Evolutionary conservation across 139 green algal species (phyloP).

Genomic region (Protoeuglena noctilucae): DNA sequence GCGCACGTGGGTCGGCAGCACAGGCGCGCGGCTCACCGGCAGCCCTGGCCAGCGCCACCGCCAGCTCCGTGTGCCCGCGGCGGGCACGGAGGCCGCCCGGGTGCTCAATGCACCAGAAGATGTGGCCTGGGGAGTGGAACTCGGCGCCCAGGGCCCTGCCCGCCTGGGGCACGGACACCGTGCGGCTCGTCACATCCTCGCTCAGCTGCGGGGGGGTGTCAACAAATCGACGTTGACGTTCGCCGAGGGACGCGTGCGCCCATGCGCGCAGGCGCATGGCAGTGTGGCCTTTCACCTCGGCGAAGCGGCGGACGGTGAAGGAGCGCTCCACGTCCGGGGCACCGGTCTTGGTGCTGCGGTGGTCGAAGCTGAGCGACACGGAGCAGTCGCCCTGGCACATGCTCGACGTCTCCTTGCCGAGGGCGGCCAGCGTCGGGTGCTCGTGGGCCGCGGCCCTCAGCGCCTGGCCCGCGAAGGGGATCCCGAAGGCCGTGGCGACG

Average conservation of each 20-base stretch:
- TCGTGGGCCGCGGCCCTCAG: not conserved
- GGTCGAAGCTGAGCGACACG: slow-evolving; percentile 14
- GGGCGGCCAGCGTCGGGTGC: not conserved
- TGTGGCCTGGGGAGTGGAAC: slow-evolving; percentile 19
- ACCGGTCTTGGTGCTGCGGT: slow-evolving; percentile 14
- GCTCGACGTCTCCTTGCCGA: slow-evolving; percentile 6
- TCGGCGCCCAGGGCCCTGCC: slow-evolving; percentile 10
- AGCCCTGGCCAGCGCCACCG: slow-evolving; percentile 12
- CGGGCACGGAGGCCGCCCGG: slow-evolving; percentile 2
- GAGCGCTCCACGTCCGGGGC: slow-evolving; percentile 16
- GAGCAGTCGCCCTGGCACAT: slow-evolving; percentile 21
- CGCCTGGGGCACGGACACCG: not conserved
- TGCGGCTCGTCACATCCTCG: not conserved
- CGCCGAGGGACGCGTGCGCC: no score
- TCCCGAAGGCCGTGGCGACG: slow-evolving; percentile 8
- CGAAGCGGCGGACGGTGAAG: slow-evolving; percentile 15
- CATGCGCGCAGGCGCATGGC: no score
- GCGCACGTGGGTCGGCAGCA: no score
- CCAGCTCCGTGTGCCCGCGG: slow-evolving; percentile 18
- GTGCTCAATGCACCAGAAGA: slow-evolving; percentile 18
- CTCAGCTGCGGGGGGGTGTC: no score
- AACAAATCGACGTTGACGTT: no score
- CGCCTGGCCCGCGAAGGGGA: slow-evolving; percentile 4
- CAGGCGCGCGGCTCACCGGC: no score
- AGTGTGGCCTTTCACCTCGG: no score